A percentile compares a stretch with the other conserved stretches of the same genome.
These are phyloP conservation scores for Kuraishia borneana DNA, from an alignment of 805 yeast genomes.

Conservation along the genomic window DNA sequence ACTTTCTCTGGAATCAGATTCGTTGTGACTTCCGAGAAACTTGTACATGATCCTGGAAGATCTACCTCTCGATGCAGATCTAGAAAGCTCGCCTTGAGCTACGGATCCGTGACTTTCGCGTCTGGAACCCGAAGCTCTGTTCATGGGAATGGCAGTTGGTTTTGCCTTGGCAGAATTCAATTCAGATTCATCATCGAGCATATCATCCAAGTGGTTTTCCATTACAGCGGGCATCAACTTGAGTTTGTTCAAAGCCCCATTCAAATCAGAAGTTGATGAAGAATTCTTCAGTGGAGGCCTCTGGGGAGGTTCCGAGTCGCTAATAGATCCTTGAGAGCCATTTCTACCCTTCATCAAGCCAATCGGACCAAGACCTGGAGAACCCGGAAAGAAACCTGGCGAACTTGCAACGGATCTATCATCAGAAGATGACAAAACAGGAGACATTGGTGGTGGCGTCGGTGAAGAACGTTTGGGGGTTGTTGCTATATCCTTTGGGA, in stretches of 20 bases:
- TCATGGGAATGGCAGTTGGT: not conserved
- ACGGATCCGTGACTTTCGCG: conserved; percentile 1
- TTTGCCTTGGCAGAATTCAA: not conserved
- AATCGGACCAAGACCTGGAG: not conserved
- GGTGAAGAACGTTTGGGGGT: not conserved
- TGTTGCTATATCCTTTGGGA: not conserved
- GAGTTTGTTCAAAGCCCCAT: conserved; percentile 14
- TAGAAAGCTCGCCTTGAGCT: not conserved
- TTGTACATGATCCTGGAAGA: conserved; percentile 10
- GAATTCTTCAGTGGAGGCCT: not conserved
- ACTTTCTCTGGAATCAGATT: not conserved
- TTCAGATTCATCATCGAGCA: conserved; percentile 9
- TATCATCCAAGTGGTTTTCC: conserved; percentile 21
- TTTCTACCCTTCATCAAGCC: not conserved
- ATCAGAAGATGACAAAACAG: not conserved
- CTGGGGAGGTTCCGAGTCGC: not conserved
- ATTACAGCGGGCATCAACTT: conserved; percentile 19
- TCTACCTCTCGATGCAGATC: conserved; percentile 8
- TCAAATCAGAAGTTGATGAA: conserved; percentile 10
- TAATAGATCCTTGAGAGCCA: not conserved
- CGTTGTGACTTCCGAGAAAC: conserved; percentile 7
- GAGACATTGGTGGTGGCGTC: not conserved
- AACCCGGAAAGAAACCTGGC: not conserved
- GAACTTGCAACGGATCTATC: not conserved
- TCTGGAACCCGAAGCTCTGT: not conserved